Evolutionary conservation across 164 flowering plant genomes (phyloP).

Genomic region (Amborella trichopoda): DNA sequence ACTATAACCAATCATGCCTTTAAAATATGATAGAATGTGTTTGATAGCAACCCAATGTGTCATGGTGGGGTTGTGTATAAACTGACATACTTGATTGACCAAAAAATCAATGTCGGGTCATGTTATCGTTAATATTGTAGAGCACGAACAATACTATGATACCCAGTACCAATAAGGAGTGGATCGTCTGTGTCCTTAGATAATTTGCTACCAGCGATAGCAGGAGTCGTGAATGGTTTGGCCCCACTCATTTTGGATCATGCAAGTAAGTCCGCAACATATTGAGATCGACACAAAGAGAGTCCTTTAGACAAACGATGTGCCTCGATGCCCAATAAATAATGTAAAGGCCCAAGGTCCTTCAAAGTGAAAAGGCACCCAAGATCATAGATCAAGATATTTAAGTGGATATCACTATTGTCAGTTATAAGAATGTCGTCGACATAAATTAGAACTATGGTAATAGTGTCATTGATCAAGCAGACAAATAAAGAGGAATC

Average conservation of each 20-base stretch:
- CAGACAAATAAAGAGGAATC: conserved; percentile 2
- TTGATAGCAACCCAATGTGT: neutral
- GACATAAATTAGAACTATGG: neutral
- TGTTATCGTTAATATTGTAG: neutral
- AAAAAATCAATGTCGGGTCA: neutral
- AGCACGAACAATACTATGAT: neutral
- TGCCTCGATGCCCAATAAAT: neutral
- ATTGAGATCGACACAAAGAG: neutral
- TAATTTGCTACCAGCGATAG: too few species aligned
- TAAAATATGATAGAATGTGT: neutral
- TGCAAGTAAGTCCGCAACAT: neutral
- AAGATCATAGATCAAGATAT: too few species aligned
- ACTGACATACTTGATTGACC: too few species aligned
- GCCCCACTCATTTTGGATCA: too few species aligned
- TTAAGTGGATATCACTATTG: too few species aligned
- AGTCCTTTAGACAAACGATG: neutral
- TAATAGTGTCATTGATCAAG: neutral
- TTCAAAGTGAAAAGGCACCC: too few species aligned
- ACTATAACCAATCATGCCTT: neutral
- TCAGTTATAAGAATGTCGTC: neutral
- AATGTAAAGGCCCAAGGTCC: neutral
- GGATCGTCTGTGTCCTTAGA: neutral
- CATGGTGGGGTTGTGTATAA: neutral
- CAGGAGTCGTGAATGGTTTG: neutral
- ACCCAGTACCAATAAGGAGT: neutral